Conservation (phyloP, 306 rosid species). For the Fragaria ananassa region DNA sequence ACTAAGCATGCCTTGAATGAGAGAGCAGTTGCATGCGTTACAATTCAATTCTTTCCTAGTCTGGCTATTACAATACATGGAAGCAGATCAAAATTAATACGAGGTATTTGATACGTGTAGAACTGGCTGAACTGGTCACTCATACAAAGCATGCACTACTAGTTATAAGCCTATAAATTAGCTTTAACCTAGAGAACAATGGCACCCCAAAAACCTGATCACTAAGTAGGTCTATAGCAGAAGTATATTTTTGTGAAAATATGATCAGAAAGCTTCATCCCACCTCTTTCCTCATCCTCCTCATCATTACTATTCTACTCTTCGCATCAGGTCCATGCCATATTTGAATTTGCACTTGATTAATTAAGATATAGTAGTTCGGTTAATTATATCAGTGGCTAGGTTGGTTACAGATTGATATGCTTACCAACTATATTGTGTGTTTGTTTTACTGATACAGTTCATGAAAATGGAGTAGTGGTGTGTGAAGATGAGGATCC, state of each 20-base stretch:
- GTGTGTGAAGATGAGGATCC: not conserved
- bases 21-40: not conserved
- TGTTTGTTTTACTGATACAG: not conserved
- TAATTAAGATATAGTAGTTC: not conserved
- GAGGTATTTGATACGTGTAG: not conserved
- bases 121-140: not conserved
- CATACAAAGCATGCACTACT: not conserved
- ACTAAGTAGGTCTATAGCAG: not conserved
- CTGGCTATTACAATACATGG: not conserved
- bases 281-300: not conserved
- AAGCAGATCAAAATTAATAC: not conserved
- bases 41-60: not conserved
- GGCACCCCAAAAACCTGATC: not conserved
- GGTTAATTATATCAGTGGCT: not conserved
- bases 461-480: not conserved
- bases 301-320: not conserved
- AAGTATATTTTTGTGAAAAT: not conserved
- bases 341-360: not conserved
- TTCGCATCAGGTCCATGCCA: not conserved
- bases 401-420: not conserved
- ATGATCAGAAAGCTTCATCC: slow-evolving; percentile 4
- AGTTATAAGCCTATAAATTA: not conserved
- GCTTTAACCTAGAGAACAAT: not conserved
- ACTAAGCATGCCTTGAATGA: not conserved
- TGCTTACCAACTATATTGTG: not conserved